Conservation (phyloP, 75 land plant genomes). For the Sequoiadendron giganteum region DNA sequence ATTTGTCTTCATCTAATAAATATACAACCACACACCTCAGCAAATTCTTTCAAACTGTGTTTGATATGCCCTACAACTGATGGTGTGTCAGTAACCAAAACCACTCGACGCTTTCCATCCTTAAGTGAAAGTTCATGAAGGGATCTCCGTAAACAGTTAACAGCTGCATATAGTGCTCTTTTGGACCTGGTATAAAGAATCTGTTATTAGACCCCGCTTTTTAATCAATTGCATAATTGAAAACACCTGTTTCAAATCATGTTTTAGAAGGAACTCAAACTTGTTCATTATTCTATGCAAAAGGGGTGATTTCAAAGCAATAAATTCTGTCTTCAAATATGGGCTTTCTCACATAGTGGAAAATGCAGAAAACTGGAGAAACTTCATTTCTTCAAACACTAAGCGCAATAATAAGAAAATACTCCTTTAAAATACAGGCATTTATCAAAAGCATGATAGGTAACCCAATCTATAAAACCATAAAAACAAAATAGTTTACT, state of each 20-base stretch:
- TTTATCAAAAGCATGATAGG: neutral
- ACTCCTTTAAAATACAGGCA: neutral
- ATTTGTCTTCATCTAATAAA: constrained; percentile 13
- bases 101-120: constrained; percentile 47
- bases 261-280: neutral
- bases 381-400: neutral
- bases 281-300: neutral
- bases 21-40: constrained; percentile 32
- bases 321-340: neutral
- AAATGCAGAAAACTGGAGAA: neutral
- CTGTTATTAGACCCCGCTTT: neutral
- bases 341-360: neutral
- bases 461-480: neutral
- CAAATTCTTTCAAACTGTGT: constrained; percentile 38
- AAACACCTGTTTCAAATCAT: neutral
- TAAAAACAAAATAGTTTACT: too few relatives aligned
- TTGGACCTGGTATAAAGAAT: constrained; percentile 44
- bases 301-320: neutral
- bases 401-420: neutral
- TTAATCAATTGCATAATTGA: neutral
- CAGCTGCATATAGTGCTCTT: constrained; percentile 58
- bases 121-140: constrained; percentile 6
- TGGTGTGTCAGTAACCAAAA: constrained; percentile 84
- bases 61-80: constrained; percentile 42
- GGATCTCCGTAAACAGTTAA: constrained; percentile 57